These are phyloP conservation scores for Macroventuria anomochaeta DNA, from an alignment of 2,329 filamentous ascomycete species.

Conservation along the genomic window DNA sequence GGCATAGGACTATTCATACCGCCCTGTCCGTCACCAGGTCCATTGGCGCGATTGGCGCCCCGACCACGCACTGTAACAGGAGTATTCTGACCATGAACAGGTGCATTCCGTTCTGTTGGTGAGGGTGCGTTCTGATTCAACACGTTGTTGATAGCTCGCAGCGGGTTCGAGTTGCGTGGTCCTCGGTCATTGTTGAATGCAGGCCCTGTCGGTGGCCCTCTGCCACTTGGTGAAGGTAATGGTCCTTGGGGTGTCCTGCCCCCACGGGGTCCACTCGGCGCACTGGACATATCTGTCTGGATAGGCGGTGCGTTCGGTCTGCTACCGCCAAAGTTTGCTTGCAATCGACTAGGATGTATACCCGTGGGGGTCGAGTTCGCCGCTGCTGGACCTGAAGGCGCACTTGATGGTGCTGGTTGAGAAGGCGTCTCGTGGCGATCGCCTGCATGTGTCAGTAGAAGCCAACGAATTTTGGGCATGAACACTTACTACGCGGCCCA, in stretches of 20 bases:
- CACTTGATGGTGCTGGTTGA: constrained; percentile 37
- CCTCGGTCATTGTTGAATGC: constrained; percentile 36
- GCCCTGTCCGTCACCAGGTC: constrained; percentile 23
- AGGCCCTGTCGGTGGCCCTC: constrained; percentile 45
- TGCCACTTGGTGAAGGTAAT: constrained; percentile 36
- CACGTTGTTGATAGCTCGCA: constrained; percentile 41
- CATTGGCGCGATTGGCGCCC: constrained; percentile 37
- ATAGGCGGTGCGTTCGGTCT: constrained; percentile 23
- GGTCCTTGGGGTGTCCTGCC: constrained; percentile 34
- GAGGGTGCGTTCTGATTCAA: constrained; percentile 35
- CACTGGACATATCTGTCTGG: constrained; percentile 42
- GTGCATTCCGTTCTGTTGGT: constrained; percentile 27
- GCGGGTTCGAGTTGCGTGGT: constrained; percentile 27
- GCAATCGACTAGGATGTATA: constrained; percentile 62
- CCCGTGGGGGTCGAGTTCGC: constrained; percentile 50
- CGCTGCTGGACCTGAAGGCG: constrained; percentile 39
- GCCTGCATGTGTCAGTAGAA: constrained; percentile 18
- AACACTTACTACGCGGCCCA: constrained; percentile 58
- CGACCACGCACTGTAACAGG: constrained; percentile 41
- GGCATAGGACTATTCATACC: constrained; percentile 30
- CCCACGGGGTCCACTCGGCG: constrained; percentile 46
- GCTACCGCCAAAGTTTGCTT: constrained; percentile 27
- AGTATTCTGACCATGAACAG: constrained; percentile 22
- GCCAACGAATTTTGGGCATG: too few relatives aligned
- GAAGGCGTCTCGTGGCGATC: constrained; percentile 38